Evolutionary conservation across 2,329 filamentous ascomycete species (phyloP), one percentile per base, ranked within the genome.

Genomic region (Aspergillus fumigatus): DNA sequence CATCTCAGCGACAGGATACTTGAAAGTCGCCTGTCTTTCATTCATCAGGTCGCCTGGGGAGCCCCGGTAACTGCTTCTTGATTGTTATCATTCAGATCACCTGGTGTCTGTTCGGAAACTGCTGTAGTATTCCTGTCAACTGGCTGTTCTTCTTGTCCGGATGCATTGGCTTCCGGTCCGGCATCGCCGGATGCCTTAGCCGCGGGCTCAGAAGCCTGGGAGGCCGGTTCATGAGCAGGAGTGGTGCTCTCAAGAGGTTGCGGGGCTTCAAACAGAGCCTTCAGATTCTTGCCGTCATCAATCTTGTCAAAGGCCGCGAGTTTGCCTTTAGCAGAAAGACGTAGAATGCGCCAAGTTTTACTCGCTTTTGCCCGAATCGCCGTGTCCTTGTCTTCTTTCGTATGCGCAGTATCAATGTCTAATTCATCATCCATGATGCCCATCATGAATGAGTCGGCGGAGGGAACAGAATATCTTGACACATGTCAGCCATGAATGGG

Each of bases 291-390:
- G 43, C 89, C 87, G 62, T 92, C 87, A 54, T 96, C 92, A 50
- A 96, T 89, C 72, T 88, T 90, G 73, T 97, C 92, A 71, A 97
- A 94, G 21, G 86, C 78, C 48, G 85, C 82, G 62, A 97, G 82
- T 65, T 88, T 88, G 55, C 81, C 85, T 62, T 85, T 85, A 55
- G 88, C 86, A 9, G 91, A 89, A 61, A 96, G 84, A 52, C 94
- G 86, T 60, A 99, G 78, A 4, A 91, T 90, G 64, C 92, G 85
- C 94, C 94, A 99, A 55, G 86, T 88, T 73, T 95, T 93, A 77
- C 91, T 96, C 21, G 88, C 85, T 72, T 95, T 96, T 54, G 86
- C 82, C 61, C 89, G 88, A 75, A 73, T 83, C 76, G 77, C 82
- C 64, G 74, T 72, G 50, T 82, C 78, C 67, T 80, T 84, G 60